Base-by-base conservation (phyloP, 2,329 filamentous ascomycete species). In the Venturia aucupariae region DNA sequence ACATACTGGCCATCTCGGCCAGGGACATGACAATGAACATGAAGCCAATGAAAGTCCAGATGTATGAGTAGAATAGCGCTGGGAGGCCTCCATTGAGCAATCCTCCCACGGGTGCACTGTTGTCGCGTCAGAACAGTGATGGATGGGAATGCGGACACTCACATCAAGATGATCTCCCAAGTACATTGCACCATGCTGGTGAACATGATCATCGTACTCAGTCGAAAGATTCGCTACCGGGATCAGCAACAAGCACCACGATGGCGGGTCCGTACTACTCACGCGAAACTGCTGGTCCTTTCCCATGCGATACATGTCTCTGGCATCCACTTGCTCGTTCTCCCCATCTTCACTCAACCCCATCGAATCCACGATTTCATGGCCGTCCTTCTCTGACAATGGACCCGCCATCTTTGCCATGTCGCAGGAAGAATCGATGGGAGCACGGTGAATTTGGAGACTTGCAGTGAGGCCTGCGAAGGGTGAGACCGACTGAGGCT, bases 1-100 rank as follows among this genome's bases (percentile, higher is more conserved):
- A 64, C 65, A 67, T 70, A 15, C 72, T 74, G 6, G 68, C 69
- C 72, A 74, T 74, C 48, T 76, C 73, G 17, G 73, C 72, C 35
- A 75, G 63, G 1, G 69, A 72, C 13, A 72, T 48, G 44, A 73
- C 71, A 8, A 74, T 72, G 46, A 73, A 71, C 2, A 69, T 67
- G 60, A 75, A 73, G 6, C 75, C 74, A 22, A 74, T 60, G 27
- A 70, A 72, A 0, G 70, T 72, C 60, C 70, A 69, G 39, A 77
- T 68, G 54, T 72, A 76, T 8, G 68, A 67, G 68, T 69, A 75
- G 55, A 77, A 71, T 2, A 72, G 65, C 8, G 73, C 74, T 13
- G 71, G 71, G n/a, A 70, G 70, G 22, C 73, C 73, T n/a, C 73
- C 73, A 64, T 74, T 71, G 15, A 76, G 57, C 19, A 46, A 24